phyloP scores from a whole-genome alignment of 768 basidiomycete genomes.

The Macrolepiota albuminosa region DNA sequence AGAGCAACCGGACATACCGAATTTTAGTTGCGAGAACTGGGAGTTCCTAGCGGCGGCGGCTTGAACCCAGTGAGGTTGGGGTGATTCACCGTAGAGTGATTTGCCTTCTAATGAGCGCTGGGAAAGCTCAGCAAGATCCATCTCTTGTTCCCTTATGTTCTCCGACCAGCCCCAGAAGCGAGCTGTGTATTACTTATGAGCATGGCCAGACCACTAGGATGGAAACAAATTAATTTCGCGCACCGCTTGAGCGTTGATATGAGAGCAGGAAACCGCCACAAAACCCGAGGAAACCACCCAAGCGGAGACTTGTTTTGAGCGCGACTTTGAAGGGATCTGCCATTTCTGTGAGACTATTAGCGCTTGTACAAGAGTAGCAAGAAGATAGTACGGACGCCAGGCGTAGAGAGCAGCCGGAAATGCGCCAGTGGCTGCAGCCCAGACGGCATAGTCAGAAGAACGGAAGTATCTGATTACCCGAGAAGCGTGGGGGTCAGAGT shows the following conservation, averaged over 20 bases:
- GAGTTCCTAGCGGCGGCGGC: slow-evolving; percentile 85
- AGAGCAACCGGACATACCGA: slow-evolving; percentile 50
- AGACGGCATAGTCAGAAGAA: slow-evolving; percentile 78
- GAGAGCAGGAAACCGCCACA: slow-evolving; percentile 88
- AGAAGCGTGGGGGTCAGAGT: slow-evolving; percentile 84
- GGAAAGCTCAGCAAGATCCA: slow-evolving; percentile 74
- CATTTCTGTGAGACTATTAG: slow-evolving; percentile 32
- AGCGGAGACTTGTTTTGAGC: slow-evolving; percentile 33
- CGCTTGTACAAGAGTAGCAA: background rate
- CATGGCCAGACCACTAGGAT: background rate
- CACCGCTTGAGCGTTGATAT: slow-evolving; percentile 87
- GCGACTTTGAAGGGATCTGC: slow-evolving; percentile 39
- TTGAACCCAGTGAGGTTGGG: slow-evolving; percentile 83
- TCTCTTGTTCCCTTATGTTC: slow-evolving; percentile 76
- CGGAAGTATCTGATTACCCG: slow-evolving; percentile 90
- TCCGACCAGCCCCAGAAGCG: slow-evolving; percentile 97
- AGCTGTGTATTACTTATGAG: slow-evolving; percentile 35
- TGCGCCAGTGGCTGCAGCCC: slow-evolving; percentile 76
- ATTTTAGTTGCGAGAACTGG: slow-evolving; percentile 89
- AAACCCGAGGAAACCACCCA: slow-evolving; percentile 80
- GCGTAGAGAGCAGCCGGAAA: slow-evolving; percentile 78
- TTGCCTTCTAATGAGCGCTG: slow-evolving; percentile 73
- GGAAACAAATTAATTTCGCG: slow-evolving; percentile 29
- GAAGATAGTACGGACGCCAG: slow-evolving; percentile 57
- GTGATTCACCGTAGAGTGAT: slow-evolving; percentile 81